Base-by-base conservation (phyloP, 148 eudicot species). In the Persicaria maculosa region DNA sequence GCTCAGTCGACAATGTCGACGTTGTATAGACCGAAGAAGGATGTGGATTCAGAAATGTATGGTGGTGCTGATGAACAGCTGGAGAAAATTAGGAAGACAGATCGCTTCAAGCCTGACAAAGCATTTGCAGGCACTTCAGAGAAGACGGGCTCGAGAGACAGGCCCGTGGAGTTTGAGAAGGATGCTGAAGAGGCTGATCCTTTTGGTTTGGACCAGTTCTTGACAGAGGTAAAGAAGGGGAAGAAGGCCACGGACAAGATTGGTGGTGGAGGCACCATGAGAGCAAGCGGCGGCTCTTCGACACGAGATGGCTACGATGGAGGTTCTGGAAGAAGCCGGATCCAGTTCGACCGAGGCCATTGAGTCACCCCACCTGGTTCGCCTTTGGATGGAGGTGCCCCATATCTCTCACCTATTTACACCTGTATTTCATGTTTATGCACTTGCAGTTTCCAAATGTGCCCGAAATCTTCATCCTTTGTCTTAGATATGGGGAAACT, bases 21-120 rank as follows among this genome's bases (percentile, higher is more conserved):
- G 0, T 83, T 90, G 4, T 90, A 90, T 76, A 82, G 91, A 79
- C 98, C 98, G 0, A 90, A 86, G 84, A 88, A 85, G 68, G 93
- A 93, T 83, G 48, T 74, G 0, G 96, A 93, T 79, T 50, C 76
- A 59, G 98, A 93, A 5, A 77, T 79, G 80, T 89, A 93, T 59
- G 96, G 96, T 69, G 98, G 90, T 50, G 89, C 88, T 6, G 96
- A 87, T 62, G 98, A 90, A 77, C 92, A 87, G 81, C 73, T 90
- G 47, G 93, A 90, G 45, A 88, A 93, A 86, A 80, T 93, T 15
- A 77, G 75, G 85, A 93, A 88, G 80, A 90, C 93, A 0, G 89
- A 93, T 0, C 79, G 92, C 53, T 93, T 93, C 50, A 93, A 93
- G 78, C 90, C 93, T 11, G 93, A 87, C 58, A 90, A 81, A 77